Percentiles rank a stretch among this genome's conserved stretches.
phyloP scores from a whole-genome alignment of 345 rosid species.

The Brassica carinata region DNA sequence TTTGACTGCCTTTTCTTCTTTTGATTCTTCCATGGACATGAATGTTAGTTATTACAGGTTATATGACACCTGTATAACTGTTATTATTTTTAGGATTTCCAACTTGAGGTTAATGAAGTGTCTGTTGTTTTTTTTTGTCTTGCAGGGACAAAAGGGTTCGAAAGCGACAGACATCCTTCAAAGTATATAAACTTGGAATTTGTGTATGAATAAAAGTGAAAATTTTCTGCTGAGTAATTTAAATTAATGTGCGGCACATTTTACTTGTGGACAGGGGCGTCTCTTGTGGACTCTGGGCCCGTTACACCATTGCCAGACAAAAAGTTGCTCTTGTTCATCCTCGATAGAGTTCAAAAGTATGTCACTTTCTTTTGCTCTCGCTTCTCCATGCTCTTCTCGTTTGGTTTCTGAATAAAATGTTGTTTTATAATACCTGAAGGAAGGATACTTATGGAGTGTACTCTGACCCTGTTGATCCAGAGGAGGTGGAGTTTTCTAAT shows the following conservation, averaged over 20 bases:
- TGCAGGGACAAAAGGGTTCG: slow-evolving; percentile 74
- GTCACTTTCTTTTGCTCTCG: slow-evolving; percentile 29
- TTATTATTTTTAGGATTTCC: not conserved
- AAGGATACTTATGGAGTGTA: slow-evolving; percentile 92
- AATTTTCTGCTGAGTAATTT: slow-evolving; percentile 17
- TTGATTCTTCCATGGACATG: slow-evolving; percentile 35
- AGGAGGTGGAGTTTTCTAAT: slow-evolving; percentile 52
- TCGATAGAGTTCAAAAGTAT: slow-evolving; percentile 98
- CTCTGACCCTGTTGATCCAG: slow-evolving; percentile 90
- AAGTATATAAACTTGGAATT: slow-evolving; percentile 49
- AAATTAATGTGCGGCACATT: slow-evolving; percentile 27
- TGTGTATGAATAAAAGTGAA: slow-evolving; percentile 15
- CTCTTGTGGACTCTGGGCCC: slow-evolving; percentile 77
- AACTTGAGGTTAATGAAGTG: slow-evolving; percentile 20
- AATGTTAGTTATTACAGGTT: slow-evolving; percentile 7
- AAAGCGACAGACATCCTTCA: slow-evolving; percentile 72
- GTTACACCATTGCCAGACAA: slow-evolving; percentile 89
- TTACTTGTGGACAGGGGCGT: slow-evolving; percentile 77
- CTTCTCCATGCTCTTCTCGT: not conserved
- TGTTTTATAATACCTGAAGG: slow-evolving; percentile 47
- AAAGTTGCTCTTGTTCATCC: slow-evolving; percentile 91
- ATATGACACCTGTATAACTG: slow-evolving; percentile 13
- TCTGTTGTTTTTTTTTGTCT: slow-evolving; percentile 39
- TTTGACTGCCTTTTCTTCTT: slow-evolving; percentile 45
- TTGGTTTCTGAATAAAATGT: slow-evolving; percentile 16